Conservation (phyloP, 2,329 filamentous ascomycete species). For the Coniochaeta sp. region DNA sequence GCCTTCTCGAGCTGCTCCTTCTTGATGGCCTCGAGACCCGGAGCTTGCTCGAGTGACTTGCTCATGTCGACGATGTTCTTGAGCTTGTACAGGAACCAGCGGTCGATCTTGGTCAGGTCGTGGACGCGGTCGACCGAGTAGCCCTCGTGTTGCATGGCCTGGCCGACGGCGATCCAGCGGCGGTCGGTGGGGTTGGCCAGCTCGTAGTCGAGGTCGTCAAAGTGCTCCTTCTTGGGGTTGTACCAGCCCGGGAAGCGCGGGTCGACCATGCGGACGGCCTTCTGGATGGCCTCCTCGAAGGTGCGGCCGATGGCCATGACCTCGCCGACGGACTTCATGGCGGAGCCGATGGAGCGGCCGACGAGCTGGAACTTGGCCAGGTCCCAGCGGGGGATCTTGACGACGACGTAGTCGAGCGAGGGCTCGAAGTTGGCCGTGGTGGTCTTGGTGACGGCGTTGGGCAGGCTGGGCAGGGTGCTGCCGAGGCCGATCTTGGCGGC, state of each 20-base stretch:
- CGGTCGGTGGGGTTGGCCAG: conserved; percentile 91
- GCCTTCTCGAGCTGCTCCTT: conserved; percentile 83
- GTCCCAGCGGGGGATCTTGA: conserved; percentile 98
- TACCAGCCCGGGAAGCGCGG: conserved; percentile 72
- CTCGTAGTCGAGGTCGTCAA: conserved; percentile 85
- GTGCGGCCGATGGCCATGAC: conserved; percentile 99
- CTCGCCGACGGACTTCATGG: conserved; percentile 98
- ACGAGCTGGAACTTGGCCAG: conserved; percentile 98
- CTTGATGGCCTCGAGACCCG: conserved; percentile 76
- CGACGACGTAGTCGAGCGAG: conserved; percentile 94
- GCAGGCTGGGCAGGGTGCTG: conserved; percentile 88
- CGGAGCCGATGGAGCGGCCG: conserved; percentile 91
- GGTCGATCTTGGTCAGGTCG: conserved; percentile 96
- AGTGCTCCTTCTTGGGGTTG: conserved; percentile 78
- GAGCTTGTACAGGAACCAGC: conserved; percentile 98
- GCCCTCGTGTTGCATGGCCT: conserved; percentile 95
- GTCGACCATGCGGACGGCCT: conserved; percentile 95
- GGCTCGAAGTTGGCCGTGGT: conserved; percentile 99
- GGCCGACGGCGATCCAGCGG: conserved; percentile 93
- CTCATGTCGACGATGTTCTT: conserved; percentile 94
- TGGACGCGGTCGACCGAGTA: conserved; percentile 90
- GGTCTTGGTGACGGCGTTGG: conserved; percentile 96
- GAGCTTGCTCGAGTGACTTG: conserved; percentile 75
- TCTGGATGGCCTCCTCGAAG: conserved; percentile 98
- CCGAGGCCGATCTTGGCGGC: conserved; percentile 97